These are phyloP conservation scores for Incumbomyces delicatus DNA, from an alignment of 2,329 filamentous ascomycete genomes.

Conservation along the genomic window DNA sequence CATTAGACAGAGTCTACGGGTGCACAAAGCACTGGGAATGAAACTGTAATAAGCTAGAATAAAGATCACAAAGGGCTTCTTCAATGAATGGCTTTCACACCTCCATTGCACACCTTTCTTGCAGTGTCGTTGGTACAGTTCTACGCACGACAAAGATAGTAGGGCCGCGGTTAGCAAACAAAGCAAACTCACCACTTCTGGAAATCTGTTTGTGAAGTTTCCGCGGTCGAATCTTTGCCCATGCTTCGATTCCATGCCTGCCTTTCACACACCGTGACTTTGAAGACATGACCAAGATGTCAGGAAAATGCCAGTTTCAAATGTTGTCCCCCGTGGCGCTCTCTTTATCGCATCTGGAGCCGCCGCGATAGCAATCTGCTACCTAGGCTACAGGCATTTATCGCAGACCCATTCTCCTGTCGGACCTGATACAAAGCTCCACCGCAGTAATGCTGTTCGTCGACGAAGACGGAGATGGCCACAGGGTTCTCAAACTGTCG, in stretches of 20 bases:
- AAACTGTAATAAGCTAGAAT: constrained; percentile 56
- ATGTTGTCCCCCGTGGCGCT: constrained; percentile 1
- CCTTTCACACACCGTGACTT: too few species aligned
- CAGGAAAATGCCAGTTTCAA: constrained; percentile 2
- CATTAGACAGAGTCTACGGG: constrained; percentile 79
- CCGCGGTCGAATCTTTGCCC: too few species aligned
- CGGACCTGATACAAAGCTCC: constrained; percentile 8
- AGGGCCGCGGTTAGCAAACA: too few species aligned
- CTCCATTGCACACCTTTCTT: neutral
- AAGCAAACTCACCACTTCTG: too few species aligned
- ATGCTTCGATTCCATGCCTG: too few species aligned
- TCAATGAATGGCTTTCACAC: neutral
- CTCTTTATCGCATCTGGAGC: constrained; percentile 5
- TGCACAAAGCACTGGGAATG: constrained; percentile 88
- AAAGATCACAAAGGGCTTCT: neutral
- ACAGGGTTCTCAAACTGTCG: constrained; percentile 8
- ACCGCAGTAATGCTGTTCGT: constrained; percentile 21
- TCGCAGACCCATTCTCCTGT: neutral
- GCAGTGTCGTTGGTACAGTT: too few species aligned
- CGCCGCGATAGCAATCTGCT: constrained; percentile 4
- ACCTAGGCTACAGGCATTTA: constrained; percentile 1
- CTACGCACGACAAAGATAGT: too few species aligned
- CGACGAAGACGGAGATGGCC: constrained; percentile 14
- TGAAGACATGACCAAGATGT: neutral
- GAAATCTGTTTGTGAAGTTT: too few species aligned